phyloP scores from a whole-genome alignment of 805 yeast genomes.

The Nakazawaea molendinolei region DNA sequence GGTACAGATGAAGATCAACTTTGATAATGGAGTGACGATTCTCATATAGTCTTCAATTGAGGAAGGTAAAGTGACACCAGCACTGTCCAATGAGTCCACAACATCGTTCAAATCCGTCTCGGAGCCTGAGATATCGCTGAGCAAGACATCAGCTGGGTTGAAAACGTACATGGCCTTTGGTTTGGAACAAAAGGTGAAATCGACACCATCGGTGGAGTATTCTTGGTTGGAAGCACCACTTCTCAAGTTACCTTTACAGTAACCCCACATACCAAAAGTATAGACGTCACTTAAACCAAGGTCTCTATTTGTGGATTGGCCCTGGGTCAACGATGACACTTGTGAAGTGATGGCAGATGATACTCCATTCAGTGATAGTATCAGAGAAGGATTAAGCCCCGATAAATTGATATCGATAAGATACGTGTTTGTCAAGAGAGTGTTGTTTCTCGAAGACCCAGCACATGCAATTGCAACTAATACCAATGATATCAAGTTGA shows the following conservation, averaged over 20 bases:
- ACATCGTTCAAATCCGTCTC: slow-evolving; percentile 13
- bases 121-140: slow-evolving; percentile 17
- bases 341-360: slow-evolving; percentile 13
- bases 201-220: slow-evolving; percentile 16
- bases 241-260: slow-evolving; percentile 39
- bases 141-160: slow-evolving; percentile 36
- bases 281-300: slow-evolving; percentile 40
- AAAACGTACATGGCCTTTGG: slow-evolving; percentile 52
- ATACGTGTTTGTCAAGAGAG: slow-evolving; percentile 38
- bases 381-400: slow-evolving; percentile 19
- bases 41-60: slow-evolving; percentile 39
- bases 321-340: slow-evolving; percentile 5
- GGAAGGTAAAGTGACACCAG: slow-evolving; percentile 45
- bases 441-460: slow-evolving; percentile 38
- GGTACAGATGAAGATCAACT: slow-evolving; percentile 54
- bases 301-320: slow-evolving; percentile 13
- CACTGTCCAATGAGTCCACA: slow-evolving; percentile 9
- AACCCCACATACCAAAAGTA: slow-evolving; percentile 58
- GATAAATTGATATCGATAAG: slow-evolving; percentile 41
- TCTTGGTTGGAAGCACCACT: slow-evolving; percentile 5
- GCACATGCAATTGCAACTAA: slow-evolving; percentile 44
- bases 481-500: slow-evolving; percentile 36
- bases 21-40: slow-evolving; percentile 39
- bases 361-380: slow-evolving; percentile 10
- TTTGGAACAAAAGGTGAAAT: slow-evolving; percentile 43